Conservation (phyloP, 306 rosid species). For the Dryas alaskensis region DNA sequence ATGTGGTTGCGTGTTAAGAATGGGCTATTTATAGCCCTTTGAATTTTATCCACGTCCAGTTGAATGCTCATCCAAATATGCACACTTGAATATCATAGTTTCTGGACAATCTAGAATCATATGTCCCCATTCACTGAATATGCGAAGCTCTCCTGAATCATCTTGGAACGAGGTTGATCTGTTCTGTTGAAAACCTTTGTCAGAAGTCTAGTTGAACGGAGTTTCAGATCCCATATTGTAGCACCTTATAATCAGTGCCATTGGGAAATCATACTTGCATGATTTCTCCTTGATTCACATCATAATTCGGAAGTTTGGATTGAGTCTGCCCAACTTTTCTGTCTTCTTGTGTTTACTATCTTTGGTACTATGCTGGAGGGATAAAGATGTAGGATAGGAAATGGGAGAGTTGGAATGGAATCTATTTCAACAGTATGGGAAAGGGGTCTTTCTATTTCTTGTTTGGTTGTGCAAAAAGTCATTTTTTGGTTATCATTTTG, state of each 20-base stretch:
- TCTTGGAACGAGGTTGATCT: neutral
- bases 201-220: neutral
- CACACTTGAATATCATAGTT: slow-evolving; percentile 1
- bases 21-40: neutral
- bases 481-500: neutral
- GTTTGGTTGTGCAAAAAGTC: neutral
- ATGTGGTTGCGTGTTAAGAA: neutral
- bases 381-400: neutral
- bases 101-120: neutral
- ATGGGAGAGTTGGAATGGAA: neutral
- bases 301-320: neutral
- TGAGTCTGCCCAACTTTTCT: neutral
- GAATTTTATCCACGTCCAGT: neutral
- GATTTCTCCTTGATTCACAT: neutral
- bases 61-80: neutral
- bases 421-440: neutral
- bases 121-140: neutral
- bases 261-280: neutral
- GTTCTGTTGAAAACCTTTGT: neutral
- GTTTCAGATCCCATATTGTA: neutral
- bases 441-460: neutral
- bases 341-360: neutral
- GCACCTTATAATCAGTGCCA: neutral
- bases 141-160: neutral
- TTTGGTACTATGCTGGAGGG: neutral